A percentile compares a stretch with the other conserved stretches of the same genome.
Conservation (phyloP, 176 grass and related monocot species). For the Elaeis guineensis region DNA sequence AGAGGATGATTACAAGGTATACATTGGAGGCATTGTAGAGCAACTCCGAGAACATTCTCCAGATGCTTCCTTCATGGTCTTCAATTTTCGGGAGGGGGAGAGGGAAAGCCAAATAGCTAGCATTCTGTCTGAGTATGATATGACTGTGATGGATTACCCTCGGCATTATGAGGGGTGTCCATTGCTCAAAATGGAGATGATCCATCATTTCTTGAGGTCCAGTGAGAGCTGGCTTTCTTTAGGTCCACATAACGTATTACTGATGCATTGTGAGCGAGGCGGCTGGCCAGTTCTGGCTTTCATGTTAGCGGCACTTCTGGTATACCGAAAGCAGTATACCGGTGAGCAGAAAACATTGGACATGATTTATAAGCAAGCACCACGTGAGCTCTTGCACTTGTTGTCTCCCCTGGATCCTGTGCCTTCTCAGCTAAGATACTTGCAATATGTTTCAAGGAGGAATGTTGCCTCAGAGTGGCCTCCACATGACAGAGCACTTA, state of each 20-base stretch:
- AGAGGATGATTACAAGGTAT: conserved; percentile 45
- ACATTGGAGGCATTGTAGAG: conserved; percentile 42
- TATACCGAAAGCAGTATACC: conserved; percentile 71
- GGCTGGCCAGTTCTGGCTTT: conserved; percentile 84
- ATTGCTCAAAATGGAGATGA: conserved; percentile 76
- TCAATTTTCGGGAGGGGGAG: conserved; percentile 54
- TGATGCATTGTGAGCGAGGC: conserved; percentile 79
- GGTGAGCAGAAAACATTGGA: conserved; percentile 83
- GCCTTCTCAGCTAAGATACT: conserved; percentile 90
- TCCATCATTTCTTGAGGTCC: conserved; percentile 76
- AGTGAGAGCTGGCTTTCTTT: conserved; percentile 80
- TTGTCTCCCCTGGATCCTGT: conserved; percentile 65
- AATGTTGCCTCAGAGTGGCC: conserved; percentile 85
- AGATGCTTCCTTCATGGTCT: conserved; percentile 69
- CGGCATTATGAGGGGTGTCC: conserved; percentile 78
- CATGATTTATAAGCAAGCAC: conserved; percentile 85
- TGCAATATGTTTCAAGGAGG: conserved; percentile 70
- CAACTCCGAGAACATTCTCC: conserved; percentile 51
- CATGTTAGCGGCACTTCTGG: conserved; percentile 73
- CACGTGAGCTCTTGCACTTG: conserved; percentile 56
- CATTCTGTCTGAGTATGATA: conserved; percentile 59
- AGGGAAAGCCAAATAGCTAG: conserved; percentile 53
- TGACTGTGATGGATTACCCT: conserved; percentile 76
- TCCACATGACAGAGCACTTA: conserved; percentile 60
- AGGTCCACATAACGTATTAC: conserved; percentile 46